Percentiles rank a stretch among this genome's conserved stretches.
Conservation (phyloP, 345 rosid species). For the Rhizophora apiculata region DNA sequence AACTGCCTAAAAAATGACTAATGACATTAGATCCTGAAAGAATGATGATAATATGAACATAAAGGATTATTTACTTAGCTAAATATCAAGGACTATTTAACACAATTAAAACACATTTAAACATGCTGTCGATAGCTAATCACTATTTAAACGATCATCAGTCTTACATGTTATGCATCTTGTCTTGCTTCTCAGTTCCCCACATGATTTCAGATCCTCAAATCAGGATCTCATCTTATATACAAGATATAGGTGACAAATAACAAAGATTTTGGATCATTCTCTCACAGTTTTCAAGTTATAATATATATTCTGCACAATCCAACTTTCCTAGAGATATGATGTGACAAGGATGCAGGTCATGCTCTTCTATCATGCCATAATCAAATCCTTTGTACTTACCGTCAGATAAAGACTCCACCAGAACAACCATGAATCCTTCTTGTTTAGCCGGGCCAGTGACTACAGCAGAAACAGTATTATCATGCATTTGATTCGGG, state of each 20-base stretch:
- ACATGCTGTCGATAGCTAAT: background rate
- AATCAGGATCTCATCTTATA: background rate
- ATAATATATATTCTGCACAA: background rate
- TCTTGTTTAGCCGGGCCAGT: constrained; percentile 69
- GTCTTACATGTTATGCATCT: background rate
- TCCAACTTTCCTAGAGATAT: background rate
- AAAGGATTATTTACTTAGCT: background rate
- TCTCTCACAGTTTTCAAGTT: too few relatives aligned
- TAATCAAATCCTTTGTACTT: constrained; percentile 21
- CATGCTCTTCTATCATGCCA: background rate
- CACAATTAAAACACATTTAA: background rate
- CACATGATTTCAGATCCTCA: background rate
- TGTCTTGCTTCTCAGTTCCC: background rate
- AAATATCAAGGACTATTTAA: background rate
- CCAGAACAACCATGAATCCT: constrained; percentile 84
- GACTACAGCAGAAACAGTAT: constrained; percentile 41
- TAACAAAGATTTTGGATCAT: too few relatives aligned
- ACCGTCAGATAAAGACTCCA: constrained; percentile 77
- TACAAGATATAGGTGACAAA: background rate
- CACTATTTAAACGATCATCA: background rate
- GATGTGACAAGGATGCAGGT: background rate
- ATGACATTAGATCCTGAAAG: background rate
- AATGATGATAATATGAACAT: constrained; percentile 1
- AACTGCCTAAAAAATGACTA: constrained; percentile 40
- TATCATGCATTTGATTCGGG: constrained; percentile 15